A percentile compares a stretch with the other conserved stretches of the same genome.
Evolutionary conservation across 768 basidiomycete species (phyloP).

Genomic region (Kondoa subrosea): DNA sequence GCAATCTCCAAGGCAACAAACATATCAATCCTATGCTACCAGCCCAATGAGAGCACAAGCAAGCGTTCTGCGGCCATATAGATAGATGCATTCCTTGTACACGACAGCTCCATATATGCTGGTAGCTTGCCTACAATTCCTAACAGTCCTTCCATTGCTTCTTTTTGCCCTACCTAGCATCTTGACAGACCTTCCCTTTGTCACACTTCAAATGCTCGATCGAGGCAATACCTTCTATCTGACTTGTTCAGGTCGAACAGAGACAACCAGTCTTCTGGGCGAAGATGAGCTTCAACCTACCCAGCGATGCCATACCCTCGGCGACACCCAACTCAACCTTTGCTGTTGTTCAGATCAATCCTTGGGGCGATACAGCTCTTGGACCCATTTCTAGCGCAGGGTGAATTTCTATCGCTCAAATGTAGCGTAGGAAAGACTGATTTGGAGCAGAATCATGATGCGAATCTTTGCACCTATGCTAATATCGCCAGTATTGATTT

Average conservation of each 20-base stretch:
- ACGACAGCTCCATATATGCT: too few relatives aligned
- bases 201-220: too few relatives aligned
- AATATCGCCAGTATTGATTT: not conserved
- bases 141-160: too few relatives aligned
- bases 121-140: too few relatives aligned
- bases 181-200: too few relatives aligned
- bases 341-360: not conserved
- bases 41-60: too few relatives aligned
- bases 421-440: not conserved
- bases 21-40: not conserved
- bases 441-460: not conserved
- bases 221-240: not conserved
- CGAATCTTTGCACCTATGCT: not conserved
- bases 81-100: too few relatives aligned
- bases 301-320: not conserved
- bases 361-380: not conserved
- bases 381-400: not conserved
- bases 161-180: too few relatives aligned
- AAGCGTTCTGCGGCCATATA: too few relatives aligned
- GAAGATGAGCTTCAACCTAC: not conserved
- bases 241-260: not conserved
- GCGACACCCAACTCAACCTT: not conserved
- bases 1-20: not conserved
- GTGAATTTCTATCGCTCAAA: not conserved
- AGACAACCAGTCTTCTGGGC: not conserved